Percentiles rank a stretch among this genome's conserved stretches.
These are phyloP conservation scores for Solanum chacoense DNA, from an alignment of 305 asterid species.

Conservation along the genomic window DNA sequence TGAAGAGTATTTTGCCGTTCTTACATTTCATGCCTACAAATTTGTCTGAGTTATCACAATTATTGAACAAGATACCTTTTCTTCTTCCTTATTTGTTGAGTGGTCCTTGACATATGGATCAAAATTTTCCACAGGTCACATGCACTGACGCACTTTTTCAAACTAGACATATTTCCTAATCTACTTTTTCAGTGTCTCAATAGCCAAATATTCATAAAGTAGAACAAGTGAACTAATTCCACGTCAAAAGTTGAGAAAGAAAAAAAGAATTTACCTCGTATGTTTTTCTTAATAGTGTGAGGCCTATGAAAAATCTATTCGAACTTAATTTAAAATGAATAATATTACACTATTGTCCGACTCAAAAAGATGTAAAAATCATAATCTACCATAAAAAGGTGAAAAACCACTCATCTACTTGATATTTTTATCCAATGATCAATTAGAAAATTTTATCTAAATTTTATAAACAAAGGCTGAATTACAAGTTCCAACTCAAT, in stretches of 20 bases:
- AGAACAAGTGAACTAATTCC: not conserved
- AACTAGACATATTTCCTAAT: not conserved
- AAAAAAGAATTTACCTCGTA: no score
- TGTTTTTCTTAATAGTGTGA: no score
- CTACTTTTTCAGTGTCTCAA: not conserved
- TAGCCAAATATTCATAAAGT: not conserved
- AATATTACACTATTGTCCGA: no score
- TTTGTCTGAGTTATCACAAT: not conserved
- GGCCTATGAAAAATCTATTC: no score
- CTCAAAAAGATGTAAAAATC: not conserved
- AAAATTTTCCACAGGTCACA: not conserved
- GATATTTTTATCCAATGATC: not conserved
- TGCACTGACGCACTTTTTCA: not conserved
- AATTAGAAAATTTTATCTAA: not conserved
- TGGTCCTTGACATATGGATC: not conserved
- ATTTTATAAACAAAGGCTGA: not conserved
- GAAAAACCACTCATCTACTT: not conserved
- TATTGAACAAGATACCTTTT: not conserved
- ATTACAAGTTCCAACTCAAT: not conserved
- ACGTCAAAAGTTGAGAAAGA: not conserved
- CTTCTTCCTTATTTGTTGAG: not conserved
- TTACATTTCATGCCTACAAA: not conserved
- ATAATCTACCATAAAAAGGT: not conserved
- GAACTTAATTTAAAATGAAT: no score
- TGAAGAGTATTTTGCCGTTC: no score